Conservation (phyloP, 2,329 filamentous ascomycete species). For the Coniochaeta sp. region DNA sequence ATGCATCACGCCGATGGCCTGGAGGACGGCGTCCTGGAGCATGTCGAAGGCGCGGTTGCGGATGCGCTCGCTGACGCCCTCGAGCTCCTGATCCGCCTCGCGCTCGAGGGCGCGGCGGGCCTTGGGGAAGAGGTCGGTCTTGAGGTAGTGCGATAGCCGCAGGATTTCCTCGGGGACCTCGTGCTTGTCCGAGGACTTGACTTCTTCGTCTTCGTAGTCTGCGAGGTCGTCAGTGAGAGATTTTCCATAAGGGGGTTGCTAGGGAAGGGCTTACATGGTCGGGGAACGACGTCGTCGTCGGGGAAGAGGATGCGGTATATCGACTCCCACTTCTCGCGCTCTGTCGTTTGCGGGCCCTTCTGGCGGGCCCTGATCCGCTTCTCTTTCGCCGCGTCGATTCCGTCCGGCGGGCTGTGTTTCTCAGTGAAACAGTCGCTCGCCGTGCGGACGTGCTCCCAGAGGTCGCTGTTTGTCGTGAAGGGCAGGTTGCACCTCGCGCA, state of each 20-base stretch:
- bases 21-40: constrained; percentile 13
- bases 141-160: constrained; percentile 17
- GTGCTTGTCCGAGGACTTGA: constrained; percentile 8
- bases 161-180: constrained; percentile 15
- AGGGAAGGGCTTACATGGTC: constrained; percentile 12
- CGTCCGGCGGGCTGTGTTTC: constrained; percentile 33
- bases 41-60: constrained; percentile 16
- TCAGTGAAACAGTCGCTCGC: constrained; percentile 31
- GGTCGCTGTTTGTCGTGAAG: constrained; percentile 14
- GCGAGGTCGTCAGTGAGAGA: neutral
- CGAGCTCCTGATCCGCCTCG: constrained; percentile 17
- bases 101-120: constrained; percentile 23
- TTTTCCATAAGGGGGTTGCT: neutral
- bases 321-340: constrained; percentile 16
- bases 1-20: constrained; percentile 8
- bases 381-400: constrained; percentile 35
- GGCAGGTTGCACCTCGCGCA: constrained; percentile 19
- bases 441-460: constrained; percentile 17
- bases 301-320: constrained; percentile 19
- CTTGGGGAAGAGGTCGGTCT: constrained; percentile 23
- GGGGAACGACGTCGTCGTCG: constrained; percentile 9
- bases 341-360: constrained; percentile 8
- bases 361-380: constrained; percentile 14
- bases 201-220: constrained; percentile 24
- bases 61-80: constrained; percentile 18